These are phyloP conservation scores for Fusarium sp. DNA, from an alignment of 2,329 filamentous ascomycete species.

Conservation along the genomic window DNA sequence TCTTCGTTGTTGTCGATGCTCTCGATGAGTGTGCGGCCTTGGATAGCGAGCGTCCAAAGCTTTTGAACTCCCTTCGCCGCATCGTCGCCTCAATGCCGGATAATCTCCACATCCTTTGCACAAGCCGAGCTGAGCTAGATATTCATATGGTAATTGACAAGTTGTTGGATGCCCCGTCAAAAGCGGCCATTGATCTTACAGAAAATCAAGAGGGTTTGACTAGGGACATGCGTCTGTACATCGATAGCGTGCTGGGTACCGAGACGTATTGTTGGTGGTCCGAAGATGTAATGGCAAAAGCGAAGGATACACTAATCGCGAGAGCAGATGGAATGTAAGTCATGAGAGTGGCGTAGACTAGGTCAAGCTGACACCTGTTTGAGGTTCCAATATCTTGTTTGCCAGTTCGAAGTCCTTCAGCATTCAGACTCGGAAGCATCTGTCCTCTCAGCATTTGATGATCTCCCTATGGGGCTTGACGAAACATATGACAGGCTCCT, in stretches of 20 bases:
- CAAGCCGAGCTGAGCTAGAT: accelerated
- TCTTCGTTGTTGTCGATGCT: neutral
- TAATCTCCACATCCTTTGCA: neutral
- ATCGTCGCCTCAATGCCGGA: neutral
- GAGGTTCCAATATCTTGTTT: neutral
- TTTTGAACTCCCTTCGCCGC: neutral
- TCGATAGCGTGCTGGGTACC: accelerated
- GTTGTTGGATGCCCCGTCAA: accelerated
- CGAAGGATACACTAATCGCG: accelerated
- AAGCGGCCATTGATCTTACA: neutral
- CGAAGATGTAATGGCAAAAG: accelerated
- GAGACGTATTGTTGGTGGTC: neutral
- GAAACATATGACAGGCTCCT: neutral
- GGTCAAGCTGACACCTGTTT: too few species aligned
- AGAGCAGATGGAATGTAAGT: neutral
- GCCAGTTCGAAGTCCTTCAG: neutral
- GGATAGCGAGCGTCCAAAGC: accelerated
- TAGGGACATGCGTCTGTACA: accelerated
- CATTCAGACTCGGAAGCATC: neutral
- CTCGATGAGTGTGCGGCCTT: accelerated
- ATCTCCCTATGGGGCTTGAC: accelerated
- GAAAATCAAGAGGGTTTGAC: accelerated
- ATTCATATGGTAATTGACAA: accelerated
- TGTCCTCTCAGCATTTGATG: accelerated
- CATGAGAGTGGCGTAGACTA: too few species aligned